Conservation (phyloP, 352 stramenopile species). For the Thalassiosira exigua region DNA sequence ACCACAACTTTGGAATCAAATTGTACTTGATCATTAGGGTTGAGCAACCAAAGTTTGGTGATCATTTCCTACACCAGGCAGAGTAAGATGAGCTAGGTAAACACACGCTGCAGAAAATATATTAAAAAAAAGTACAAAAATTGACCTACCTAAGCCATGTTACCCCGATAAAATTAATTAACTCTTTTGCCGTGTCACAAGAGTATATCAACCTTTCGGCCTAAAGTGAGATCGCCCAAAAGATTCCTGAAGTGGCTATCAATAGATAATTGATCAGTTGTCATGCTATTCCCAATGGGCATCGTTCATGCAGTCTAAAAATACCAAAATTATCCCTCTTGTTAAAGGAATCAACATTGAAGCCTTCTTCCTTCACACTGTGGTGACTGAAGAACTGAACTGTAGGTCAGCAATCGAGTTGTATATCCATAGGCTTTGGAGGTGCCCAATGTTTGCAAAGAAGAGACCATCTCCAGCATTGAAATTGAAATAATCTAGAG, state of each 20-base stretch:
- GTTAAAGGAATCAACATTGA: constrained; percentile 63
- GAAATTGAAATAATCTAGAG: too few species aligned
- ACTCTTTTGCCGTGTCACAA: constrained; percentile 5
- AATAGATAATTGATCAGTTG: constrained; percentile 32
- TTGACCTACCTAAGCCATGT: neutral
- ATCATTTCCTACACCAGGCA: neutral
- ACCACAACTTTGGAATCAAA: constrained; percentile 36
- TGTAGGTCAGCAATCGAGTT: constrained; percentile 45
- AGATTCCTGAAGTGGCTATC: constrained; percentile 29
- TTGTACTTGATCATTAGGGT: constrained; percentile 40
- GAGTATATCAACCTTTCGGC: constrained; percentile 36
- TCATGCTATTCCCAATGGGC: constrained; percentile 40
- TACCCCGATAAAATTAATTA: neutral
- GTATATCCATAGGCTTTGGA: constrained; percentile 39
- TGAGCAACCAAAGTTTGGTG: constrained; percentile 32
- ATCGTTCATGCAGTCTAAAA: constrained; percentile 53
- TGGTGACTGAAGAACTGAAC: constrained; percentile 62
- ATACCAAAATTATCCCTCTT: constrained; percentile 40
- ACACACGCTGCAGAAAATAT: too few species aligned
- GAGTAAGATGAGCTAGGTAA: neutral
- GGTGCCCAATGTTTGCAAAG: constrained; percentile 47
- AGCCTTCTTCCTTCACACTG: constrained; percentile 56
- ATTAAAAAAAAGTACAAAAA: too few species aligned
- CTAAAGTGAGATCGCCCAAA: constrained; percentile 39
- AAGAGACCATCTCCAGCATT: constrained; percentile 45